Conservation (phyloP, 176 grass and related monocot species). For the Carex parvula region DNA sequence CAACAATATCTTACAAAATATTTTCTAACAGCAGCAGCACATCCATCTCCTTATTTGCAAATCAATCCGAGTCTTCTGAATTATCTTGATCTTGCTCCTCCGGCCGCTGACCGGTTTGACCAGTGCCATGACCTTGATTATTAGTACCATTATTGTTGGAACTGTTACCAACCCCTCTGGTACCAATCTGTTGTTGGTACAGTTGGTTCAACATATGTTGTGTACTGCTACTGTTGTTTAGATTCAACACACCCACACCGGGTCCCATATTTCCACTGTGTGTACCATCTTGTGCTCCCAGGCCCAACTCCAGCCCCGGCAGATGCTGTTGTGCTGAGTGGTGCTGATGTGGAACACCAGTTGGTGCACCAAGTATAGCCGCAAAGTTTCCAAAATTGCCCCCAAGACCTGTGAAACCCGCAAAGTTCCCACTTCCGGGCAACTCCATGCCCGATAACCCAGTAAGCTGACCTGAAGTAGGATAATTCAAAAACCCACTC, state of each 20-base stretch:
- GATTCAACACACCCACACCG: slow-evolving; percentile 18
- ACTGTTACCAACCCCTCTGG: slow-evolving; percentile 12
- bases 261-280: slow-evolving; percentile 23
- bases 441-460: slow-evolving; percentile 24
- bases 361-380: slow-evolving; percentile 26
- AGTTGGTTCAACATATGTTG: slow-evolving; percentile 25
- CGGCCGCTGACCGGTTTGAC: not conserved
- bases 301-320: slow-evolving; percentile 40
- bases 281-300: slow-evolving; percentile 18
- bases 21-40: not conserved
- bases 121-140: not conserved
- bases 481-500: slow-evolving; percentile 21
- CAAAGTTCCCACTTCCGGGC: not conserved
- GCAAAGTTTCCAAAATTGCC: slow-evolving; percentile 34
- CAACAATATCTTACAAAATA: slow-evolving; percentile 29
- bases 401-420: slow-evolving; percentile 18
- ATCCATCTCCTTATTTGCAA: slow-evolving; percentile 14
- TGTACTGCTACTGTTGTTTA: slow-evolving; percentile 26
- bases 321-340: slow-evolving; percentile 23
- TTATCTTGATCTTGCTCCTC: slow-evolving; percentile 25
- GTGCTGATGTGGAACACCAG: slow-evolving; percentile 3
- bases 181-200: slow-evolving; percentile 30
- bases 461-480: not conserved
- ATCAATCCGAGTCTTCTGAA: slow-evolving; percentile 21
- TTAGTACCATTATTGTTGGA: slow-evolving; percentile 19